Conservation (phyloP, 2,329 filamentous ascomycete species). For the Stagonosporopsis rhizophila region DNA sequence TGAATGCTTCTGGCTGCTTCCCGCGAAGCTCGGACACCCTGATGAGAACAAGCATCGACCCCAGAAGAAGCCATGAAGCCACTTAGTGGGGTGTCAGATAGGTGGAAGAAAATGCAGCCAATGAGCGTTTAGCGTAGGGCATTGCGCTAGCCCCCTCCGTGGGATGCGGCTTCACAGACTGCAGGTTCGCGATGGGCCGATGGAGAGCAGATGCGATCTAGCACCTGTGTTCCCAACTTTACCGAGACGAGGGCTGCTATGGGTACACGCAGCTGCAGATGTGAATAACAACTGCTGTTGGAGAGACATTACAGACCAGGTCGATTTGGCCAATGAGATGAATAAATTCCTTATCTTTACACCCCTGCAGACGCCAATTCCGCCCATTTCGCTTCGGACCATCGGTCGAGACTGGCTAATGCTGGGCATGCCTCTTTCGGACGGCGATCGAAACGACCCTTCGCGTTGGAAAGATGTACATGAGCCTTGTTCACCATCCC, state of each 20-base stretch:
- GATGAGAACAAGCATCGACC: constrained; percentile 23
- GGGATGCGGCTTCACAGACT: constrained; percentile 9
- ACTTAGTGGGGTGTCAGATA: constrained; percentile 42
- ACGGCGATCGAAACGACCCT: constrained; percentile 6
- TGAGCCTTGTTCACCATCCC: constrained; percentile 1
- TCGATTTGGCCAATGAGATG: constrained; percentile 2
- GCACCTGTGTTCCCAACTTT: constrained; percentile 1
- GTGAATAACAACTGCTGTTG: constrained; percentile 1
- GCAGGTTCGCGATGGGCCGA: neutral
- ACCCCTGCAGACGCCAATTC: constrained; percentile 1
- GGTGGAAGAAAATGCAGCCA: constrained; percentile 33
- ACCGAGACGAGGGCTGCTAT: constrained; percentile 6
- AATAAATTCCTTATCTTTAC: constrained; percentile 12
- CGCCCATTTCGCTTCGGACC: constrained; percentile 11
- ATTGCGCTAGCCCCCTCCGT: constrained; percentile 13
- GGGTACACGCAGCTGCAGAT: constrained; percentile 6
- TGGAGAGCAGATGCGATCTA: neutral
- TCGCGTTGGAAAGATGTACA: constrained; percentile 3
- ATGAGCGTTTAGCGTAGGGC: constrained; percentile 34
- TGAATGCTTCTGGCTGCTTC: constrained; percentile 9
- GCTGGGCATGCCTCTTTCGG: neutral
- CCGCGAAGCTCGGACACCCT: constrained; percentile 23
- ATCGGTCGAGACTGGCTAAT: neutral
- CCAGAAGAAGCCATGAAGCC: constrained; percentile 29
- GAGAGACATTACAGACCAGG: neutral